Evolutionary conservation across 306 rosid species (phyloP).

Genomic region (Prunus fruticosa): DNA sequence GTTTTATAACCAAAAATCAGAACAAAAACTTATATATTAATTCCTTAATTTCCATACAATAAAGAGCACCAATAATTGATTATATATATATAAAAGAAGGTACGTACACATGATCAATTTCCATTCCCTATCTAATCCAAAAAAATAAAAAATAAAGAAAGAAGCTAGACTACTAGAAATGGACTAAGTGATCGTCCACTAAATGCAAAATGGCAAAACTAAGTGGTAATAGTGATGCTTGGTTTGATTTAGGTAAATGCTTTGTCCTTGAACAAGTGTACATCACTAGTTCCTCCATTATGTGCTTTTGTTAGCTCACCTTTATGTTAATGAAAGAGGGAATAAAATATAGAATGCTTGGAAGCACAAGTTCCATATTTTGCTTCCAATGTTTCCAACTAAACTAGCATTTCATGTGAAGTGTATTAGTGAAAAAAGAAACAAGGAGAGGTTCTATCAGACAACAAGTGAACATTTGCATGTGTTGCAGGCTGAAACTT

Average conservation of each 20-base stretch:
- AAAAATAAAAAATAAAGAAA: background rate
- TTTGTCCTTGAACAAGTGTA: constrained; percentile 29
- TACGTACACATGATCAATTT: background rate
- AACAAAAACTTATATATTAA: too few relatives aligned
- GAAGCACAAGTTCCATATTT: constrained; percentile 20
- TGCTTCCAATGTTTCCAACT: constrained; percentile 14
- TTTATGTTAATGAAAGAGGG: constrained; percentile 7
- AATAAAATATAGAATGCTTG: constrained; percentile 9
- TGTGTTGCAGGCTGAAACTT: background rate
- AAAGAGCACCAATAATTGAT: too few relatives aligned
- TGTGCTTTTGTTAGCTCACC: constrained; percentile 13
- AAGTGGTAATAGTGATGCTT: constrained; percentile 25
- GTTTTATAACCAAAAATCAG: too few relatives aligned
- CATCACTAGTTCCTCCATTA: constrained; percentile 29
- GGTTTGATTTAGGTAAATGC: constrained; percentile 39
- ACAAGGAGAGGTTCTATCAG: background rate
- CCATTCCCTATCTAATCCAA: background rate
- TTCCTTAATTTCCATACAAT: too few relatives aligned
- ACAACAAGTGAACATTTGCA: constrained; percentile 12
- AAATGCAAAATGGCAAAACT: constrained; percentile 11
- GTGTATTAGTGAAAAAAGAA: constrained; percentile 3
- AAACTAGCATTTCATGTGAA: background rate
- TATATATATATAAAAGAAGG: too few relatives aligned
- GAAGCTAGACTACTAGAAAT: constrained; percentile 4
- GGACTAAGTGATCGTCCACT: constrained; percentile 35